Base-by-base conservation (phyloP, 495 filamentous ascomycete species). In the Hypoxylon cercidicola region DNA sequence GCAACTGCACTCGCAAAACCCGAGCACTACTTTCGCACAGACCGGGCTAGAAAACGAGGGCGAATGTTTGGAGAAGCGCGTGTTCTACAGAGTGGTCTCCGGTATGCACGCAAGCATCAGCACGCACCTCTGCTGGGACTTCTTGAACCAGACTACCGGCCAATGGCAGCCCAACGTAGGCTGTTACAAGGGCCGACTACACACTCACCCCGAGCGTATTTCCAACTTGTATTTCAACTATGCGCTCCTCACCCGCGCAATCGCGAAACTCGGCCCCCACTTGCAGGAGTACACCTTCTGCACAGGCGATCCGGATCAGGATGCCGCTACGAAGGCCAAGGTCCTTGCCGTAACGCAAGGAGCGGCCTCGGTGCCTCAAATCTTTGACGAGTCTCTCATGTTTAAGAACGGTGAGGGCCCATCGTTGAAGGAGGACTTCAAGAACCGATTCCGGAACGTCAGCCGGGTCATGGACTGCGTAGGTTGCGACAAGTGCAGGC, bases 211-310 rank as follows among this genome's bases (percentile, higher is more conserved):
- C 0, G 95, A 99, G 63, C 90, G 93, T 51, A 89, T 97, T 71
- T 94, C 94, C 54, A 99, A 99, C 75, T 85, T 98, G 58, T 99
- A 98, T 79, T 99, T 99, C 82, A 97, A 99, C 83, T 99, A 97
- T 73, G 95, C 95, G 0, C 84, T 99, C 25, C 82, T 99, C 18
- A 87, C 93, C 7, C 92, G 95, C 63, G 95, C 95, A 16, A 83
- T 97, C 52, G 88, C 89, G 18, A 99, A 99, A 76, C 86, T 98
- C n/a, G 90, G 88, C 19, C 90, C 90, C 21, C 89, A 95, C 68
- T 81, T 98, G 16, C 78, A 89, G 44, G 46, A 54, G 7, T 99
- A 98, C 79, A 96, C 90, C 1, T 99, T 95, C 76, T 99, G 95
- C 75, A 89, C 88, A 41, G 93, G 93, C 60, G 95, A 99, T 64